These are phyloP conservation scores for Tetrahymena elliotti DNA, from an alignment of 73 alveolate genomes.

Conservation along the genomic window DNA sequence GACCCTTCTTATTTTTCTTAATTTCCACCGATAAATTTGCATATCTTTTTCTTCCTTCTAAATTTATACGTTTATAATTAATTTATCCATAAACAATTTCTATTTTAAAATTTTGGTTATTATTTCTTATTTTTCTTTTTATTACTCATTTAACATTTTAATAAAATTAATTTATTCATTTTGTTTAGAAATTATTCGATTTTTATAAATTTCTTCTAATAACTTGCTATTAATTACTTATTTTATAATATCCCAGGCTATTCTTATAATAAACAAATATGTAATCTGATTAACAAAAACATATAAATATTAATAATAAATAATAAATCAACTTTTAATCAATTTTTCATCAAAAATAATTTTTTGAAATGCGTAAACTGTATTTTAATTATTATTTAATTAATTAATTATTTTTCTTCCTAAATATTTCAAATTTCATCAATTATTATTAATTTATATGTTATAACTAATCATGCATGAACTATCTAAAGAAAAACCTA, in stretches of 20 bases:
- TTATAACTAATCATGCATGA: too few relatives aligned
- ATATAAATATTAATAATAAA: too few relatives aligned
- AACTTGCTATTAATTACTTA: not conserved
- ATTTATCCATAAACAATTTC: not conserved
- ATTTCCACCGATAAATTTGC: slow-evolving; percentile 1
- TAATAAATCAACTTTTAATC: too few relatives aligned
- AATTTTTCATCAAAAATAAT: too few relatives aligned
- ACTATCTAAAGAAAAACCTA: too few relatives aligned
- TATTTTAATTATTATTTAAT: too few relatives aligned
- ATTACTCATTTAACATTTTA: not conserved
- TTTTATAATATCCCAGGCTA: not conserved
- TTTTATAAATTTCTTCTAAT: not conserved
- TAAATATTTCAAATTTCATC: too few relatives aligned
- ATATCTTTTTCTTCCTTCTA: not conserved
- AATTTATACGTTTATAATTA: not conserved
- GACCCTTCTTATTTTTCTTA: not conserved
- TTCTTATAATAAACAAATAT: not conserved
- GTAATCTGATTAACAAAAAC: too few relatives aligned
- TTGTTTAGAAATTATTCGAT: not conserved
- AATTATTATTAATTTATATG: too few relatives aligned
- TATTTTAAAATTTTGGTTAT: not conserved
- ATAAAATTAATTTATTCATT: not conserved
- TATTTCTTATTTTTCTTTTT: not conserved
- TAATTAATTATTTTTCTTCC: too few relatives aligned
- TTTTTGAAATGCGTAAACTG: too few relatives aligned